These are phyloP conservation scores for Phlegmacium glaucopus DNA, from an alignment of 768 basidiomycete genomes.

Conservation along the genomic window DNA sequence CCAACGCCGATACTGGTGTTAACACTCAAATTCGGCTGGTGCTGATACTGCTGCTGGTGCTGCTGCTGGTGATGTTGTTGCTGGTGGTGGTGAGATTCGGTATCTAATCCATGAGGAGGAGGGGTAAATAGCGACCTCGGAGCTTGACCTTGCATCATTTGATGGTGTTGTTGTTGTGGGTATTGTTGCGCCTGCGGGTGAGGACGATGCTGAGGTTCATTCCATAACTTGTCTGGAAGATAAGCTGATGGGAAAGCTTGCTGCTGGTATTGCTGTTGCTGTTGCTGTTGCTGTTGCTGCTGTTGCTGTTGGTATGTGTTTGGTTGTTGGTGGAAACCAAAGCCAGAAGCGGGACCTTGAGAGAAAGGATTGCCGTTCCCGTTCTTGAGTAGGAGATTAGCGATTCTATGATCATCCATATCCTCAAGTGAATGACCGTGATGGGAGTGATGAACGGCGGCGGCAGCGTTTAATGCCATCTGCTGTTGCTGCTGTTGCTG, in stretches of 20 bases:
- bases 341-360: conserved; percentile 15
- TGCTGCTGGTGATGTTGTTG: background rate
- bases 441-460: background rate
- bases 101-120: conserved; percentile 34
- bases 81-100: background rate
- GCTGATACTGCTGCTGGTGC: background rate
- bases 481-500: conserved; percentile 3
- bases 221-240: background rate
- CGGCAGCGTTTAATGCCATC: background rate
- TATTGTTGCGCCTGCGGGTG: background rate
- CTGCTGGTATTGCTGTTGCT: background rate
- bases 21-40: background rate
- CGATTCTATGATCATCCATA: conserved; percentile 30
- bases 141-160: background rate
- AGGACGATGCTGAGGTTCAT: background rate
- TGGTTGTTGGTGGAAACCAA: conserved; percentile 1
- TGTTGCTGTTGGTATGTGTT: conserved; percentile 9
- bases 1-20: conserved; percentile 1
- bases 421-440: conserved; percentile 17
- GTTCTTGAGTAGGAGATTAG: conserved; percentile 32
- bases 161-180: background rate
- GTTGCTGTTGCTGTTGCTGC: conserved; percentile 12
- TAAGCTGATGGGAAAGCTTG: no score
- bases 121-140: conserved; percentile 34
- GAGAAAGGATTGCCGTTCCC: conserved; percentile 29